A percentile compares a stretch with the other conserved stretches of the same genome.
phyloP scores from a whole-genome alignment of 2,329 filamentous ascomycete genomes.

The Annulohypoxylon truncatum region DNA sequence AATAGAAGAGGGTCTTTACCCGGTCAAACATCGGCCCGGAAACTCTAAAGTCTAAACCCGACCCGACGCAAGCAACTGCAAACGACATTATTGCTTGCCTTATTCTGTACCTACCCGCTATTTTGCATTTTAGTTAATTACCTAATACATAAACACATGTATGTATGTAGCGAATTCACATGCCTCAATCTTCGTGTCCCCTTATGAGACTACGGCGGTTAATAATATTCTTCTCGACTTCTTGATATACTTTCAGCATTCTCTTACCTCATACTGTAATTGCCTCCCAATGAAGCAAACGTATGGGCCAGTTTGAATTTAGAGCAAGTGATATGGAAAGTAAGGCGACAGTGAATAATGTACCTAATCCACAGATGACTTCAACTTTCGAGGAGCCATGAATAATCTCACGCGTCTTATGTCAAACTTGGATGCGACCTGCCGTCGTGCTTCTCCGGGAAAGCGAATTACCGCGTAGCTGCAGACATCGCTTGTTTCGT shows the following conservation, averaged over 20 bases:
- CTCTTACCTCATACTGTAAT: too few relatives aligned
- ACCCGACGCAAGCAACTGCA: not conserved
- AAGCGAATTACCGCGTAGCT: not conserved
- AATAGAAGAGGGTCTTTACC: not conserved
- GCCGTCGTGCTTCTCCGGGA: not conserved
- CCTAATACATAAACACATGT: too few relatives aligned
- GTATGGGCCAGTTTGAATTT: too few relatives aligned
- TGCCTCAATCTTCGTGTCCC: too few relatives aligned
- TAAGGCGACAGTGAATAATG: too few relatives aligned
- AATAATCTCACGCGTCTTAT: not conserved
- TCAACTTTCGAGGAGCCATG: not conserved
- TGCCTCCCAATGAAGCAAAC: too few relatives aligned
- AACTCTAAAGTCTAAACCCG: not conserved
- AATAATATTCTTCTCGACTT: too few relatives aligned
- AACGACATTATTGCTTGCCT: not conserved
- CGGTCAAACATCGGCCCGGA: conserved; percentile 15
- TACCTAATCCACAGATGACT: too few relatives aligned
- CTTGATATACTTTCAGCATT: too few relatives aligned
- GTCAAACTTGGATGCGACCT: not conserved
- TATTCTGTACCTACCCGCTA: not conserved
- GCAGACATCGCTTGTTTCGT: not conserved
- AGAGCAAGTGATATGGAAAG: too few relatives aligned
- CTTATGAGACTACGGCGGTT: too few relatives aligned
- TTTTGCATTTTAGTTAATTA: not conserved
- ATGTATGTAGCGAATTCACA: not conserved